phyloP scores from a whole-genome alignment of 2,329 filamentous ascomycete genomes.

The Calycina marina region DNA sequence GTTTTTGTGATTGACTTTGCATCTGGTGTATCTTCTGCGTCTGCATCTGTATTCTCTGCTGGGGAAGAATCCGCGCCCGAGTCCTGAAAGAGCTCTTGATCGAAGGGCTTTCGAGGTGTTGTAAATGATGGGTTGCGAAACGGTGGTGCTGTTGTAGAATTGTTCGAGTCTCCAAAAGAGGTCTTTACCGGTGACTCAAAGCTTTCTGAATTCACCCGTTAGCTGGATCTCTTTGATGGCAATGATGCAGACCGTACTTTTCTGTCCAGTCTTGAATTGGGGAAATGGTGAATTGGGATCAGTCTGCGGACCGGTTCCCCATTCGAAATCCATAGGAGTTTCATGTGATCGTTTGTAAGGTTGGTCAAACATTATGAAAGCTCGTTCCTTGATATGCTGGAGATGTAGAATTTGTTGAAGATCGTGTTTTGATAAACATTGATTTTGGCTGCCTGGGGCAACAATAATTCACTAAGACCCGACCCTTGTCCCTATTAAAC shows the following conservation, averaged over 20 bases:
- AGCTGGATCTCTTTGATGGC: constrained; percentile 3
- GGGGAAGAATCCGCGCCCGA: constrained; percentile 47
- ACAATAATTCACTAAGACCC: no score
- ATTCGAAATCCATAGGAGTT: constrained; percentile 54
- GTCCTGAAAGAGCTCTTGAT: constrained; percentile 38
- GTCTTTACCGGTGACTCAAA: constrained; percentile 26
- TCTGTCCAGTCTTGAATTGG: constrained; percentile 28
- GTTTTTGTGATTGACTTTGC: constrained; percentile 37
- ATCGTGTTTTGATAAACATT: no score
- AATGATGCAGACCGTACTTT: constrained; percentile 11
- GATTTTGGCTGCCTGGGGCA: no score
- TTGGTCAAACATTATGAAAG: constrained; percentile 13
- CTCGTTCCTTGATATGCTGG: no score
- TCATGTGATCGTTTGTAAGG: constrained; percentile 40
- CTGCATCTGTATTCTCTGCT: constrained; percentile 40
- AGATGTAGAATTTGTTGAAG: no score
- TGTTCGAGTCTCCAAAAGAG: constrained; percentile 34
- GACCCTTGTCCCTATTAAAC: no score
- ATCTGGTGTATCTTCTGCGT: constrained; percentile 34
- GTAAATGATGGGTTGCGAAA: constrained; percentile 52
- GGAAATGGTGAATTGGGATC: constrained; percentile 49
- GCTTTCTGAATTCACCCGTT: constrained; percentile 11
- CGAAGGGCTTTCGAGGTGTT: constrained; percentile 43
- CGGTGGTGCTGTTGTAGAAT: constrained; percentile 28
- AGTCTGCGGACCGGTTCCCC: constrained; percentile 39